Evolutionary conservation across 2,329 filamentous ascomycete genomes (phyloP).

Genomic region (Fusarium piperis): DNA sequence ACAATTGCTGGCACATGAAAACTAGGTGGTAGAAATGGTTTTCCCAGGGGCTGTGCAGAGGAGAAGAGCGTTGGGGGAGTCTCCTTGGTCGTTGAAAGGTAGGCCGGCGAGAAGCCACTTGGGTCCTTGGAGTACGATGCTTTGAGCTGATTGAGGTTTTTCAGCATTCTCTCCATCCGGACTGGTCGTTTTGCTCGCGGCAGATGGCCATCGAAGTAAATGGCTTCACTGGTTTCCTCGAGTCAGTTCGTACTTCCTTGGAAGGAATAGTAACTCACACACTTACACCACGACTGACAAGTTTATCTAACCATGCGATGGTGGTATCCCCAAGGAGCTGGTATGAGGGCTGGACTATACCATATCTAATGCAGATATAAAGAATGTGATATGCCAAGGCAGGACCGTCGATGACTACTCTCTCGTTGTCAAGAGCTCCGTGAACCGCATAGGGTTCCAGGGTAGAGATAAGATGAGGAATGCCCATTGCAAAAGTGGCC

Average conservation of each 20-base stretch:
- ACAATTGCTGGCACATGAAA: slow-evolving; percentile 84
- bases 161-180: slow-evolving; percentile 69
- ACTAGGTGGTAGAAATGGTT: slow-evolving; percentile 60
- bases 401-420: slow-evolving; percentile 77
- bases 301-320: slow-evolving; percentile 69
- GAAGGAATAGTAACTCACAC: slow-evolving; percentile 61
- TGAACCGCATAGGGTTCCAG: slow-evolving; percentile 62
- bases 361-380: slow-evolving; percentile 61
- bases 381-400: slow-evolving; percentile 80
- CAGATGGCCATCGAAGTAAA: slow-evolving; percentile 89
- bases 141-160: slow-evolving; percentile 64
- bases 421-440: slow-evolving; percentile 52
- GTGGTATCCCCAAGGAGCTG: slow-evolving; percentile 67
- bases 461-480: slow-evolving; percentile 63
- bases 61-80: slow-evolving; percentile 39
- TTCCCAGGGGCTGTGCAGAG: slow-evolving; percentile 38
- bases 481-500: slow-evolving; percentile 60
- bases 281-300: slow-evolving; percentile 64
- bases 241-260: slow-evolving; percentile 6
- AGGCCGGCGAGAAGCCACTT: slow-evolving; percentile 38
- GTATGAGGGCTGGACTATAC: slow-evolving; percentile 69
- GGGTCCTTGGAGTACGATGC: slow-evolving; percentile 53
- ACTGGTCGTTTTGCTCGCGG: slow-evolving; percentile 72
- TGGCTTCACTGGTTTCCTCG: slow-evolving; percentile 55
- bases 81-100: slow-evolving; percentile 28